Evolutionary conservation across 768 basidiomycete genomes (phyloP).

Genomic region (Galerina marginata): DNA sequence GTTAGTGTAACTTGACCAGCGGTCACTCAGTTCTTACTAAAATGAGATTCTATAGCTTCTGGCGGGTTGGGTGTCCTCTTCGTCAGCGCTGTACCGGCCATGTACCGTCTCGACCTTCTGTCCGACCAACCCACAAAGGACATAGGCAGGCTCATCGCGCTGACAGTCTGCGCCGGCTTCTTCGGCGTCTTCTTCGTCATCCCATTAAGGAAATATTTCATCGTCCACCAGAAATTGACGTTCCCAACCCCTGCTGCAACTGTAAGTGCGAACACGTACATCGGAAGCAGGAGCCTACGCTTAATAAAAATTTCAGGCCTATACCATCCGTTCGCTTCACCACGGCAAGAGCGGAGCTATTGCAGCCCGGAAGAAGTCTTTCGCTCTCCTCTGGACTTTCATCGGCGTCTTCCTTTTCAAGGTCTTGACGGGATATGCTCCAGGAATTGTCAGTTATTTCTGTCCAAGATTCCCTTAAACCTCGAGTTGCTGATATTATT

Average conservation of each 20-base stretch:
- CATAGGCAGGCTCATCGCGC: slow-evolving; percentile 59
- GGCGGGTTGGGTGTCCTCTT: slow-evolving; percentile 66
- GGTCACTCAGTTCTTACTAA: background rate
- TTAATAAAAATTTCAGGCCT: slow-evolving; percentile 41
- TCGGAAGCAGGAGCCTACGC: background rate
- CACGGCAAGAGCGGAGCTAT: slow-evolving; percentile 52
- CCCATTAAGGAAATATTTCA: slow-evolving; percentile 65
- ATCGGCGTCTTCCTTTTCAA: slow-evolving; percentile 53
- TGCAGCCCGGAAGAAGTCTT: slow-evolving; percentile 60
- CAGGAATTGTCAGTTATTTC: slow-evolving; percentile 52
- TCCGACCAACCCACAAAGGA: slow-evolving; percentile 52
- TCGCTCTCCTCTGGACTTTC: slow-evolving; percentile 54
- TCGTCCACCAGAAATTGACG: slow-evolving; percentile 64
- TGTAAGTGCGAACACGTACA: slow-evolving; percentile 28
- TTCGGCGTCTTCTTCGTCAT: slow-evolving; percentile 73
- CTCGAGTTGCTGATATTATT: background rate
- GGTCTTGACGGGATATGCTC: slow-evolving; percentile 61
- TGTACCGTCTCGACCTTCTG: slow-evolving; percentile 60
- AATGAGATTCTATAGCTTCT: slow-evolving; percentile 40
- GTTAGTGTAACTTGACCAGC: slow-evolving; percentile 24
- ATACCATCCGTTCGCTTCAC: slow-evolving; percentile 67
- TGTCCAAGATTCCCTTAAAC: background rate
- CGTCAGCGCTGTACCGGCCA: slow-evolving; percentile 63
- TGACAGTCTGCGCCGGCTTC: slow-evolving; percentile 59
- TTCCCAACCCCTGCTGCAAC: slow-evolving; percentile 73